Base-by-base conservation (phyloP, 805 yeast genomes). In the Torulaspora gathmanii region DNA sequence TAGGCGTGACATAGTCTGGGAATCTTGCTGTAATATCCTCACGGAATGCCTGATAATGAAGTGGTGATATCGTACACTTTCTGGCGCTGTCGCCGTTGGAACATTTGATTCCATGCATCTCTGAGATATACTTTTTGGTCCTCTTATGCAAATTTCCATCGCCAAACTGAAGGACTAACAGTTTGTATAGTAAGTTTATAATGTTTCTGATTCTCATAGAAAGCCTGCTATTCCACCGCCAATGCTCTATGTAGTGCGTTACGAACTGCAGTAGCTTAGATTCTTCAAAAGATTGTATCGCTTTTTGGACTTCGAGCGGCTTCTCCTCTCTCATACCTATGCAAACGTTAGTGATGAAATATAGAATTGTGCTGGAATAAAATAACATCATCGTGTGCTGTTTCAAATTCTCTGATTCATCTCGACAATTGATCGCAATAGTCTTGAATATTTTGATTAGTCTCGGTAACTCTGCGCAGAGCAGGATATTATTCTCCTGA, bases 31-130 rank as follows among this genome's bases (percentile, higher is more conserved):
- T 63, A 2, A 90, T 62, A 48, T 87, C 95, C 42, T 85, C 86
- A 49, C 88, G 72, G 58, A 86, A 89, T 5, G 85, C 79, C 56
- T 80, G 82, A 59, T 86, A 91, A 52, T 90, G 95, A n/a, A 86
- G 64, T 0, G 96, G 95, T 0, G 95, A 81, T 8, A 90, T 82
- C 0, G 72, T 65, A 39, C 74, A 66, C 40, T 58, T 61, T 37
- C 55, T 61, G 31, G 68, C 52, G 25, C 49, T 56, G 31, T 27
- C 26, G 23, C 53, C 27, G n/a, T 59, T 25, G 50, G 63, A 22
- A 41, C 54, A 38, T 50, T 64, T 47, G 50, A 58, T 46, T 1
- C 60, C 70, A 56, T 73, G 76, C 35, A 68, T 69, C 25, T 66
- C 55, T 25, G 69, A 61, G 17, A 83, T 63, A 51, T 70, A 77